phyloP scores from a whole-genome alignment of 176 grass and related monocot species.

The Thinopyrum elongatum region DNA sequence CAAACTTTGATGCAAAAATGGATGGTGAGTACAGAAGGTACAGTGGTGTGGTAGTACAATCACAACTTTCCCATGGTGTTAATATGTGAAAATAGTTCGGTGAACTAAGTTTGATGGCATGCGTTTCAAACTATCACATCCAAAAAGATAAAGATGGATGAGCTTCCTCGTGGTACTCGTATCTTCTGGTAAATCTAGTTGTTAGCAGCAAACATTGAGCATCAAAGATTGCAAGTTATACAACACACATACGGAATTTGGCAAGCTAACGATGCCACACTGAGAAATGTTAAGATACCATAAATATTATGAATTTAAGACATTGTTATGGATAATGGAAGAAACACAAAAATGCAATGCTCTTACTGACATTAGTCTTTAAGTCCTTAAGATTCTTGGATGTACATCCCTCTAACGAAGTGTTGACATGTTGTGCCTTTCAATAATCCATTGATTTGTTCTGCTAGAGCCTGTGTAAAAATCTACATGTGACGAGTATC shows the following conservation, averaged over 20 bases:
- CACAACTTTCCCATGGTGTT: not conserved
- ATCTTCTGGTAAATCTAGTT: not conserved
- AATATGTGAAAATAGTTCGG: not conserved
- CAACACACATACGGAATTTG: conserved; percentile 1
- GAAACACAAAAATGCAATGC: not conserved
- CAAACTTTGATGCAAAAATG: too few species aligned
- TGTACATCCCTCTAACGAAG: not conserved
- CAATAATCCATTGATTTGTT: not conserved
- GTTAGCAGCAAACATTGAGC: fast-evolving
- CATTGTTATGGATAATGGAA: not conserved
- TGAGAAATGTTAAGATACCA: not conserved
- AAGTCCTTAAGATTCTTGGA: not conserved
- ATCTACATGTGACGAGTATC: not conserved
- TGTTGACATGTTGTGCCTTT: not conserved
- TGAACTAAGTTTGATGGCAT: conserved; percentile 3
- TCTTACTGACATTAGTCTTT: conserved; percentile 1
- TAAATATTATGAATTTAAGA: not conserved
- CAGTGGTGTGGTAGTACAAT: too few species aligned
- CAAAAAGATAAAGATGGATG: not conserved
- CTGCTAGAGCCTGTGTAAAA: not conserved
- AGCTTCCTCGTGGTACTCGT: not conserved
- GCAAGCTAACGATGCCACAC: not conserved
- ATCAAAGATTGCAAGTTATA: not conserved
- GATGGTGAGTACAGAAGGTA: too few species aligned
- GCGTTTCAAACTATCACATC: not conserved